Base-by-base conservation (phyloP, 306 rosid species). In the Vicia villosa region DNA sequence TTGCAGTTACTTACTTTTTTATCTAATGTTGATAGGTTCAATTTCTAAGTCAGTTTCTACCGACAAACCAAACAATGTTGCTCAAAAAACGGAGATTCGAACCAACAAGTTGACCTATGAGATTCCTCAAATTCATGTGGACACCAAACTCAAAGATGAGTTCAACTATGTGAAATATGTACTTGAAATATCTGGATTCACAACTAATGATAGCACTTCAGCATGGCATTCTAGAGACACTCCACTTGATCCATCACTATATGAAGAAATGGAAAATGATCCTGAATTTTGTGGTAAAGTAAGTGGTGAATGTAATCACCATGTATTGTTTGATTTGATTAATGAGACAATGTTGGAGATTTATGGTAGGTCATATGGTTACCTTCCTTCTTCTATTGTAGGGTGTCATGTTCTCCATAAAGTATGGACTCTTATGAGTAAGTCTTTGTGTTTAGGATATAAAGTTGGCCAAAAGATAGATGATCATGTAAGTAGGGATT, bases 341-440 rank as follows among this genome's bases (percentile, higher is more conserved):
- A 86, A 89, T 66, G 96, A 89, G 74, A 81, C 86, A 24, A 19
- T 86, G 64, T 63, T 83, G 81, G 91, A 89, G 73, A 79, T 86
- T 26, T 79, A 81, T 69, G 85, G 78, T 37, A 79, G 81, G 37
- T 79, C 85, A 52, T 50, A 79, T 49, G 45, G 75, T 72, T 84
- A 79, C 57, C 74, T n/a, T n/a, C n/a, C n/a, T n/a, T n/a, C 62
- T 73, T 83, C 85, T 1, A 42, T 6, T 8, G 47, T 6, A 21
- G 50, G 22, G 45, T 38, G 12, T 16, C 77, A 76, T 50, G 80
- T 57, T 72, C 70, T 84, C 1, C 68, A 73, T 46, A 72, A 86
- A 70, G 92, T 86, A 2, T 89, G 92, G 96, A 54, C 26, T 56
- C 81, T 69, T 30, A 52, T 84, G 72, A 89, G 77, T 68, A 75